Evolutionary conservation across 495 filamentous ascomycete genomes (phyloP).

Genomic region (Penicillium argentinense): DNA sequence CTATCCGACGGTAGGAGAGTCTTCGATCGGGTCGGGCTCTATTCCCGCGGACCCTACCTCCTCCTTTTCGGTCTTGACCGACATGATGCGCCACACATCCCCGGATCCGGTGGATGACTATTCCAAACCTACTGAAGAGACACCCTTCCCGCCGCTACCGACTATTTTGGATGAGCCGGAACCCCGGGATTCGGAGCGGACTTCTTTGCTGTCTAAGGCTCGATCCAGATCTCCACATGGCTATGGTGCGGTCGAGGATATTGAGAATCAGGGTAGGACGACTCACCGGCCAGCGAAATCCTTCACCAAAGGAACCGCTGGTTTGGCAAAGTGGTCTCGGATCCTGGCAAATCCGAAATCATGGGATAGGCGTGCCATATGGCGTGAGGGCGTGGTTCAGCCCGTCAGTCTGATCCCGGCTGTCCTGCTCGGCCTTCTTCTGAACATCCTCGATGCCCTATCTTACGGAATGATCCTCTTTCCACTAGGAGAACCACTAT

Average conservation of each 20-base stretch:
- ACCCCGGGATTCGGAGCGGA: slow-evolving; percentile 36
- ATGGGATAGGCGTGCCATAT: slow-evolving; percentile 69
- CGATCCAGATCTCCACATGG: slow-evolving; percentile 33
- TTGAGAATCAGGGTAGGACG: slow-evolving; percentile 36
- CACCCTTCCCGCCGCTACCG: slow-evolving; percentile 16
- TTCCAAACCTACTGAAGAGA: slow-evolving; percentile 18
- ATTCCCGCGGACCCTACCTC: slow-evolving; percentile 9
- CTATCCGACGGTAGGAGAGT: slow-evolving; percentile 9
- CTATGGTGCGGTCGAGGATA: slow-evolving; percentile 38
- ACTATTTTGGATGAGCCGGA: slow-evolving; percentile 22
- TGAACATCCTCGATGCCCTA: slow-evolving; percentile 91
- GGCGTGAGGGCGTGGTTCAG: slow-evolving; percentile 61
- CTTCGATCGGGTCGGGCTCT: slow-evolving; percentile 8
- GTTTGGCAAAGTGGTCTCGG: slow-evolving; percentile 23
- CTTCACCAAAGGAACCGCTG: slow-evolving; percentile 25
- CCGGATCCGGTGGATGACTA: slow-evolving; percentile 29
- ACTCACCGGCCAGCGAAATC: slow-evolving; percentile 10
- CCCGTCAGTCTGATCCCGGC: slow-evolving; percentile 74
- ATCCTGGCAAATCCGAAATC: slow-evolving; percentile 57
- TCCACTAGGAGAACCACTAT: slow-evolving; percentile 80
- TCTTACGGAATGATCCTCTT: slow-evolving; percentile 98
- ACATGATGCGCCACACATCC: slow-evolving; percentile 60
- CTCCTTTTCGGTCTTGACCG: slow-evolving; percentile 56
- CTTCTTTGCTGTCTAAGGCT: slow-evolving; percentile 42
- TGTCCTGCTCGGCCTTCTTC: slow-evolving; percentile 80